Evolutionary conservation across 345 rosid genomes (phyloP).

Genomic region (Mercurialis annua): DNA sequence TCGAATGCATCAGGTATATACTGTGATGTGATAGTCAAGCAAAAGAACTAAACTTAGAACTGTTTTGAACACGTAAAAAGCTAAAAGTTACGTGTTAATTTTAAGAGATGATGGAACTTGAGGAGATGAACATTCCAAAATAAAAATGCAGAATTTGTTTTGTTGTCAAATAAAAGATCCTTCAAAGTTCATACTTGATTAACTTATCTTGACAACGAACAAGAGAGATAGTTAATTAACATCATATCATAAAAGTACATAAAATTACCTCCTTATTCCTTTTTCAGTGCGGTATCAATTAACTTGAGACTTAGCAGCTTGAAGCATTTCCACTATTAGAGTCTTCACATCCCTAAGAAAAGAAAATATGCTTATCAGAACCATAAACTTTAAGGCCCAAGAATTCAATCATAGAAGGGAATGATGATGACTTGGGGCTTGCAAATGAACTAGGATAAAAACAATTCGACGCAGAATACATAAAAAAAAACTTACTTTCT

Average conservation of each 20-base stretch:
- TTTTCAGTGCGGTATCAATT: constrained; percentile 23
- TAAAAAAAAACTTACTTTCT: constrained; percentile 54
- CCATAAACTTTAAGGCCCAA: neutral
- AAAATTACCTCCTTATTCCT: constrained; percentile 10
- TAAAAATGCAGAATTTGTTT: too few relatives aligned
- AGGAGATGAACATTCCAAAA: neutral
- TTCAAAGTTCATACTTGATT: too few relatives aligned
- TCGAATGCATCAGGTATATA: neutral
- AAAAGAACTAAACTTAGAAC: neutral
- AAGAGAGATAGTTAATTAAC: neutral
- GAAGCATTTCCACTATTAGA: constrained; percentile 84
- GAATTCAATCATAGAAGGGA: neutral
- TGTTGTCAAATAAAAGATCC: too few relatives aligned
- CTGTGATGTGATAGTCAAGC: neutral
- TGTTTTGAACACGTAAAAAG: too few relatives aligned
- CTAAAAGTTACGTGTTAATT: too few relatives aligned
- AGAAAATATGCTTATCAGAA: constrained; percentile 15
- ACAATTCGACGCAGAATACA: neutral
- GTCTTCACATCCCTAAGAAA: constrained; percentile 80
- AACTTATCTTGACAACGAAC: neutral
- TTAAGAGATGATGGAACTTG: too few relatives aligned
- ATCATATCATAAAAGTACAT: neutral
- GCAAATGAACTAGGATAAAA: neutral
- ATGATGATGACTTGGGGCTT: neutral
- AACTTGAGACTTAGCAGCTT: constrained; percentile 53